These are phyloP conservation scores for Vachellia collinsii DNA, from an alignment of 306 rosid species.

Conservation along the genomic window DNA sequence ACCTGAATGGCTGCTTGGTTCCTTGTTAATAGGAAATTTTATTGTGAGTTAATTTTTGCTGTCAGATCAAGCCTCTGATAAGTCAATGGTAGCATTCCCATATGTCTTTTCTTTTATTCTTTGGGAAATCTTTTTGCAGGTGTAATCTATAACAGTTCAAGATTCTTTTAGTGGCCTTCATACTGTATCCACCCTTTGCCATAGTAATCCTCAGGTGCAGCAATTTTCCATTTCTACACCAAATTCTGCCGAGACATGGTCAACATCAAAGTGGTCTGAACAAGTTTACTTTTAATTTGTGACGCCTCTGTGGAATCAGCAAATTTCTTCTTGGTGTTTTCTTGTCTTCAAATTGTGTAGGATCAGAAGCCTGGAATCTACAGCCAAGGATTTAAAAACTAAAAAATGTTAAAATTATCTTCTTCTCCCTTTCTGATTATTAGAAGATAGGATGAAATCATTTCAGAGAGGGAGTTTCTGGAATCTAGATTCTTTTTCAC, in stretches of 20 bases:
- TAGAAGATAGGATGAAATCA: background rate
- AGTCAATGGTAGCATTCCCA: background rate
- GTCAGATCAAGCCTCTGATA: background rate
- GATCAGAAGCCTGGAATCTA: conserved; percentile 51
- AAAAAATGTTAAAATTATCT: background rate
- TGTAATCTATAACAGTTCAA: conserved; percentile 46
- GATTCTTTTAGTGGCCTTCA: conserved; percentile 45
- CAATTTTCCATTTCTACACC: conserved; percentile 31
- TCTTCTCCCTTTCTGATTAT: background rate
- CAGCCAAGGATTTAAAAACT: conserved; percentile 15
- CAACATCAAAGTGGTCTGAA: conserved; percentile 35
- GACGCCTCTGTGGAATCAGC: conserved; percentile 43
- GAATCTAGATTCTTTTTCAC: background rate
- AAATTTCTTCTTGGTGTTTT: conserved; percentile 39
- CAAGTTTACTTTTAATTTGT: conserved; percentile 40
- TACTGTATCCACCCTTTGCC: conserved; percentile 36
- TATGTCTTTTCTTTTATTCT: background rate
- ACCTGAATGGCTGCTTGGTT: conserved; percentile 49
- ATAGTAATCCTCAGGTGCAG: conserved; percentile 42
- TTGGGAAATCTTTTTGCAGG: conserved; percentile 45
- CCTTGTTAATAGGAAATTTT: conserved; percentile 52
- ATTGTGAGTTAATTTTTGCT: conserved; percentile 33
- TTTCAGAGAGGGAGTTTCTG: background rate
- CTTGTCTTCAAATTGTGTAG: conserved; percentile 43
- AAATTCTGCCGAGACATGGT: conserved; percentile 33